phyloP scores from a whole-genome alignment of 2,329 filamentous ascomycete genomes.

The Grosmannia serpens region DNA sequence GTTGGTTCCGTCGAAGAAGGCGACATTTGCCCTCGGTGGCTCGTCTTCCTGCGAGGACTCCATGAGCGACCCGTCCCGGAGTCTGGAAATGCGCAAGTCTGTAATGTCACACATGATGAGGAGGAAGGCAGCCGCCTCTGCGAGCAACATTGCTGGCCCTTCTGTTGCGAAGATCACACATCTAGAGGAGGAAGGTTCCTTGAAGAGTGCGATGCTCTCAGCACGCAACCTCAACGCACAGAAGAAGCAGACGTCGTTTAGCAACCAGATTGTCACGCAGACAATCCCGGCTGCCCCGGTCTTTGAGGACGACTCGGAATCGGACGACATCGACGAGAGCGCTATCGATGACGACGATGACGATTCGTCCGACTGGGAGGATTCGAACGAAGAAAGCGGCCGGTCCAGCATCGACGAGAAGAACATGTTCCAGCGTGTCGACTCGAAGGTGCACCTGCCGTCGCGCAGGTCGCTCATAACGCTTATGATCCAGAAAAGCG shows the following conservation, averaged over 20 bases:
- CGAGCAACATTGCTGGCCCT: not conserved
- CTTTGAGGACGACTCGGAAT: conserved; percentile 43
- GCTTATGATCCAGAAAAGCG: conserved; percentile 69
- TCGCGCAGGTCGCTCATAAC: conserved; percentile 84
- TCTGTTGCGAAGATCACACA: conserved; percentile 27
- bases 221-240: conserved; percentile 29
- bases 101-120: conserved; percentile 21
- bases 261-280: conserved; percentile 59
- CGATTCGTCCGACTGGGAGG: conserved; percentile 50
- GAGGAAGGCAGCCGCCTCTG: conserved; percentile 4
- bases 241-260: conserved; percentile 77
- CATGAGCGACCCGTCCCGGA: conserved; percentile 46
- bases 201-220: conserved; percentile 41
- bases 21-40: conserved; percentile 61
- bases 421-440: conserved; percentile 77
- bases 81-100: conserved; percentile 31
- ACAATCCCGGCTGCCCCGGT: conserved; percentile 46
- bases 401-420: conserved; percentile 74
- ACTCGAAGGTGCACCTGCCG: conserved; percentile 73
- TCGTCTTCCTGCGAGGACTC: conserved; percentile 76
- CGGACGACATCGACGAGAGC: conserved; percentile 67
- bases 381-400: conserved; percentile 55
- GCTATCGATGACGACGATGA: conserved; percentile 73
- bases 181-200: conserved; percentile 63
- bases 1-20: conserved; percentile 56